Percentiles rank a stretch among this genome's conserved stretches.
These are phyloP conservation scores for Termitomyces sp. DNA, from an alignment of 768 basidiomycete genomes.

Conservation along the genomic window DNA sequence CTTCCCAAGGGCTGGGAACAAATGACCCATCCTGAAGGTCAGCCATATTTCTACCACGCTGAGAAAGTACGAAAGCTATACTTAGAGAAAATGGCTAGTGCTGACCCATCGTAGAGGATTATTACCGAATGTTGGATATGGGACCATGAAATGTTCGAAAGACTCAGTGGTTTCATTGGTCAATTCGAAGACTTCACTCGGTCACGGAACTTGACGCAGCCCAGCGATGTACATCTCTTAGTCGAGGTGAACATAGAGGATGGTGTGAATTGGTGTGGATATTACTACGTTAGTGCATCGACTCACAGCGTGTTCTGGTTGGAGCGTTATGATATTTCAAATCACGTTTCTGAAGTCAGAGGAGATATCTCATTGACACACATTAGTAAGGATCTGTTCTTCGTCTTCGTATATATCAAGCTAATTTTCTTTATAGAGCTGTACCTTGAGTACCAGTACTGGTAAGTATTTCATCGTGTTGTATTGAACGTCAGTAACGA, in stretches of 20 bases:
- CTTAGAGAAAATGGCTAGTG: neutral
- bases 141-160: neutral
- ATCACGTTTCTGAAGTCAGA: neutral
- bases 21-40: conserved; percentile 3
- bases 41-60: conserved; percentile 5
- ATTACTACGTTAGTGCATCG: neutral
- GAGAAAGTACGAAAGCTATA: neutral
- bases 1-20: conserved; percentile 8
- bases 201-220: neutral
- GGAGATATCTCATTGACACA: neutral
- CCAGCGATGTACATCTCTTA: neutral
- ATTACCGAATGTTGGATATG: conserved; percentile 6
- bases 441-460: conserved; percentile 10
- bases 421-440: neutral
- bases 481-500: neutral
- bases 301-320: conserved; percentile 4
- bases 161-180: neutral
- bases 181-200: neutral
- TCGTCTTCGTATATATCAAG: neutral
- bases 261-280: neutral
- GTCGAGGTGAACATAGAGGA: neutral
- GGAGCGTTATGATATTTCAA: neutral
- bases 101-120: neutral
- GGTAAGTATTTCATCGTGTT: neutral
- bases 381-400: neutral